Evolutionary conservation across 768 basidiomycete species (phyloP).

Genomic region (Amanita phalloides): DNA sequence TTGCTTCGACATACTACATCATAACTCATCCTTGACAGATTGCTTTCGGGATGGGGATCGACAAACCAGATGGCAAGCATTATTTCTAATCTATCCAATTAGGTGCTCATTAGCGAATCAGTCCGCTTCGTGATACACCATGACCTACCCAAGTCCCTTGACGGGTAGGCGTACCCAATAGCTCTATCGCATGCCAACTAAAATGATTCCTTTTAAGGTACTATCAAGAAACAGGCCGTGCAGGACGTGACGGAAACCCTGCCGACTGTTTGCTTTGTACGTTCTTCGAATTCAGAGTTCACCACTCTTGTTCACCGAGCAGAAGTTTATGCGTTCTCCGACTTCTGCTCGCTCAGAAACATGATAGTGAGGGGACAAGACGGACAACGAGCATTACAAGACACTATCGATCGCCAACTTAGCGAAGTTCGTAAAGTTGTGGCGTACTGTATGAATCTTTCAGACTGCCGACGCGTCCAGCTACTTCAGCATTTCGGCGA

Average conservation of each 20-base stretch:
- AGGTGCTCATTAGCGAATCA: constrained; percentile 16
- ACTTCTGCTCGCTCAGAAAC: constrained; percentile 41
- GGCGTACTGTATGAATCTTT: constrained; percentile 70
- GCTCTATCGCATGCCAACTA: background rate
- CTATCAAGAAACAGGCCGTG: constrained; percentile 95
- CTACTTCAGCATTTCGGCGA: constrained; percentile 89
- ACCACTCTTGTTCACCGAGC: background rate
- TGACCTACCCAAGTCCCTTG: constrained; percentile 71
- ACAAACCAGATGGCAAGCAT: constrained; percentile 63
- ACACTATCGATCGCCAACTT: constrained; percentile 59
- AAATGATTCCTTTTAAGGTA: constrained; percentile 33
- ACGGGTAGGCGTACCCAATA: constrained; percentile 43
- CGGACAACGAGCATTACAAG: constrained; percentile 27
- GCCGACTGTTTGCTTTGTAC: constrained; percentile 84
- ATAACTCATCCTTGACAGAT: constrained; percentile 36
- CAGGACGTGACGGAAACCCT: constrained; percentile 79
- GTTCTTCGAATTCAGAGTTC: constrained; percentile 13
- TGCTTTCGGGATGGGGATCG: constrained; percentile 97
- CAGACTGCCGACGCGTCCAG: constrained; percentile 80
- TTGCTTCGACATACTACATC: background rate
- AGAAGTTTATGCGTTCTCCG: constrained; percentile 56
- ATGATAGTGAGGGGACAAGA: constrained; percentile 53
- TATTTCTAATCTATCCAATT: background rate
- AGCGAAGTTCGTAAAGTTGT: constrained; percentile 58
- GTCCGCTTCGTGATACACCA: constrained; percentile 92